Percentiles rank a stretch among this genome's conserved stretches.
These are phyloP conservation scores for Begonia fuchsioides DNA, from an alignment of 306 rosid species.

Conservation along the genomic window DNA sequence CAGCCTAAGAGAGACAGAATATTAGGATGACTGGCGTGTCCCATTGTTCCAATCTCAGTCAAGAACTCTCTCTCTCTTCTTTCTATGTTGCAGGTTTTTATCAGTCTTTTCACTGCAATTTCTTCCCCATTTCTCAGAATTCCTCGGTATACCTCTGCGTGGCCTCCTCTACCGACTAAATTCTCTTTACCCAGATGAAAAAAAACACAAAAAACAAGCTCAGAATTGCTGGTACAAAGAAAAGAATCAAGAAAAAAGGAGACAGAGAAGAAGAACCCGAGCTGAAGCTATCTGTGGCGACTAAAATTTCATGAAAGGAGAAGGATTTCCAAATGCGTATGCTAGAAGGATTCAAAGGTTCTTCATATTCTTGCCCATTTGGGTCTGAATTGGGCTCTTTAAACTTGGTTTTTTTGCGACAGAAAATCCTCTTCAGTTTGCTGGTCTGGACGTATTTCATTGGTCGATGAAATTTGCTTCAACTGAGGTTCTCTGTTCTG, in stretches of 20 bases:
- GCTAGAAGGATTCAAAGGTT: constrained; percentile 4
- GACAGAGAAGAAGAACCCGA: constrained; percentile 27
- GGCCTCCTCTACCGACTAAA: constrained; percentile 82
- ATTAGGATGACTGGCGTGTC: constrained; percentile 67
- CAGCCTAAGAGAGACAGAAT: constrained; percentile 74
- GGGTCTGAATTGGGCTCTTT: constrained; percentile 21
- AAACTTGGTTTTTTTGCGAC: constrained; percentile 40
- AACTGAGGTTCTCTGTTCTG: background rate
- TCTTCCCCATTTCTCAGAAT: constrained; percentile 38
- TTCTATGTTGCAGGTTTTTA: constrained; percentile 53
- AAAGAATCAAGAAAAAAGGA: too few species aligned
- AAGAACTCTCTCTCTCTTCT: constrained; percentile 83
- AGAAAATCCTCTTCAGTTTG: constrained; percentile 72
- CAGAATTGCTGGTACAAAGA: background rate
- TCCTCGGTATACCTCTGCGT: constrained; percentile 85
- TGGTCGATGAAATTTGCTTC: background rate
- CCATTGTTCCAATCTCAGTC: constrained; percentile 87
- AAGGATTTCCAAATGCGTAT: constrained; percentile 89
- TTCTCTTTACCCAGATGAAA: constrained; percentile 37
- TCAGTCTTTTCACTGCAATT: constrained; percentile 80
- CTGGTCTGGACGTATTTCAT: constrained; percentile 60
- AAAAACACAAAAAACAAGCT: background rate
- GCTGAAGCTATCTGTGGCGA: constrained; percentile 71
- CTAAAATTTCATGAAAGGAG: constrained; percentile 51
- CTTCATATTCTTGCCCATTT: constrained; percentile 4